These are phyloP conservation scores for Stereum hirsutum DNA, from an alignment of 1,284 basidiomycete species.

Conservation along the genomic window DNA sequence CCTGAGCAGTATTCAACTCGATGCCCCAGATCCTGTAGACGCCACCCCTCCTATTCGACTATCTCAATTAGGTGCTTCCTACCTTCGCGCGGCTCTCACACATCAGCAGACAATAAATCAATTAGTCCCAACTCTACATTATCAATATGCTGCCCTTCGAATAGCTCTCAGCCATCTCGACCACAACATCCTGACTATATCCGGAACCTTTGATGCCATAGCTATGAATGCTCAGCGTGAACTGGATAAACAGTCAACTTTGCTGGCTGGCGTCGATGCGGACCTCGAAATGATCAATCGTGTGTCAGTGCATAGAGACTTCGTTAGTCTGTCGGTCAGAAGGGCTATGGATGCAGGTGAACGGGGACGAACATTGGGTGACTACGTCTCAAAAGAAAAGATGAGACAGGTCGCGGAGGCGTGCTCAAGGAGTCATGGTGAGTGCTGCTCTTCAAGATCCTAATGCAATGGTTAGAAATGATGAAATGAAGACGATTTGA, in stretches of 20 bases:
- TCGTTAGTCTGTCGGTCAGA: constrained; percentile 54
- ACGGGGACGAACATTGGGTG: constrained; percentile 59
- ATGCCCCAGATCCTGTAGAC: constrained; percentile 42
- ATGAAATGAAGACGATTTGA: constrained; percentile 41
- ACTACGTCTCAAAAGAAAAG: constrained; percentile 69
- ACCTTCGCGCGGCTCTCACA: constrained; percentile 48
- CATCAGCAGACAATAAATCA: constrained; percentile 53
- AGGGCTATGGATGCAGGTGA: constrained; percentile 63
- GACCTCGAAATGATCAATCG: constrained; percentile 61
- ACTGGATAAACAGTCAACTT: constrained; percentile 48
- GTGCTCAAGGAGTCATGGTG: constrained; percentile 63
- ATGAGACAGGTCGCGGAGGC: constrained; percentile 74
- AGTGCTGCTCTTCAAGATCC: constrained; percentile 21
- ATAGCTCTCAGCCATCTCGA: constrained; percentile 65
- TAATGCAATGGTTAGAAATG: too few relatives aligned
- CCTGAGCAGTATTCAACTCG: neutral
- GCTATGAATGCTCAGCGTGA: constrained; percentile 44
- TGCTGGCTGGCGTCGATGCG: constrained; percentile 53
- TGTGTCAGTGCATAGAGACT: constrained; percentile 64
- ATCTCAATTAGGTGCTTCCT: constrained; percentile 53
- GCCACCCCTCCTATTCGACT: constrained; percentile 64
- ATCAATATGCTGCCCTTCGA: constrained; percentile 56
- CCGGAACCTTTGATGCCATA: constrained; percentile 62
- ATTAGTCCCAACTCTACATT: constrained; percentile 39
- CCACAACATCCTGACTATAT: constrained; percentile 56